phyloP scores from a whole-genome alignment of 768 basidiomycete genomes.

The Gloeophyllum trabeum region DNA sequence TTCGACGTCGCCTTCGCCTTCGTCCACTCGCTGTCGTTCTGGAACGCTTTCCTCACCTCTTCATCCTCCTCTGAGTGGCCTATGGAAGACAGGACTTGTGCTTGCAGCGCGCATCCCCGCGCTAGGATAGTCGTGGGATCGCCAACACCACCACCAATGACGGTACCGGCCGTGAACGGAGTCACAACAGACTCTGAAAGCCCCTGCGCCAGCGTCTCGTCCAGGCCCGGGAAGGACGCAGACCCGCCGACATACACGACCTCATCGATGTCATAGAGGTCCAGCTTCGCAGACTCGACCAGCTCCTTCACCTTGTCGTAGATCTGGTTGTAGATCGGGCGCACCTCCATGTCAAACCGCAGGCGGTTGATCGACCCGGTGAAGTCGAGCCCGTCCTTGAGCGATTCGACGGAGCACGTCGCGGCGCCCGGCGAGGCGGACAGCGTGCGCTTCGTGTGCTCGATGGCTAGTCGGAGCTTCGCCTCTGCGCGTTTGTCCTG shows the following conservation, averaged over 20 bases:
- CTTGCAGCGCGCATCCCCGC: slow-evolving; percentile 69
- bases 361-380: slow-evolving; percentile 56
- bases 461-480: slow-evolving; percentile 87
- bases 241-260: slow-evolving; percentile 75
- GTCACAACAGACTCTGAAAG: slow-evolving; percentile 54
- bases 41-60: slow-evolving; percentile 41
- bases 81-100: slow-evolving; percentile 43
- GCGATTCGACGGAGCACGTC: slow-evolving; percentile 84
- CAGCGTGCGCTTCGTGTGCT: slow-evolving; percentile 90
- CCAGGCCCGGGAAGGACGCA: slow-evolving; percentile 62
- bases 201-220: slow-evolving; percentile 42
- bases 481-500: slow-evolving; percentile 80
- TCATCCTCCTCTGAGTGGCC: slow-evolving; percentile 30
- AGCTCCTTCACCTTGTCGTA: slow-evolving; percentile 38
- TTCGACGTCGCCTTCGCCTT: slow-evolving; percentile 44
- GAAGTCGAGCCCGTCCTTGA: slow-evolving; percentile 90
- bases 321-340: slow-evolving; percentile 49
- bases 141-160: slow-evolving; percentile 61
- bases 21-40: slow-evolving; percentile 25
- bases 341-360: slow-evolving; percentile 32
- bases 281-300: slow-evolving; percentile 38
- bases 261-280: slow-evolving; percentile 64
- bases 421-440: slow-evolving; percentile 81
- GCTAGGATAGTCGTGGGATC: slow-evolving; percentile 74
- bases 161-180: slow-evolving; percentile 54